Conservation (phyloP, 805 yeast genomes). For the Teunomyces pallodes region DNA sequence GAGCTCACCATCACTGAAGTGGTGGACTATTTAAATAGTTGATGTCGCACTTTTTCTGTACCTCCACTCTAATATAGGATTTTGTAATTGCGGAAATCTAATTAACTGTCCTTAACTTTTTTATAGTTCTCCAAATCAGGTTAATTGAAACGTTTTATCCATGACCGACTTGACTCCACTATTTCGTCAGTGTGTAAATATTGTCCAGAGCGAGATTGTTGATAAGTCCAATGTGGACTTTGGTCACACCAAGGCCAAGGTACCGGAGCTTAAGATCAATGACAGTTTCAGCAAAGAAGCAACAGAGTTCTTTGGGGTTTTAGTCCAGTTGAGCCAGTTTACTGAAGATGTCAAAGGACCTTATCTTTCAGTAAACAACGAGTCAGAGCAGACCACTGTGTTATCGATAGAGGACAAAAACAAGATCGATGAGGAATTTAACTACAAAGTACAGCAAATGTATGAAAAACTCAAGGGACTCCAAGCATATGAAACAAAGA, state of each 20-base stretch:
- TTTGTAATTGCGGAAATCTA: too few relatives aligned
- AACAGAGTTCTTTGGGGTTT: constrained; percentile 28
- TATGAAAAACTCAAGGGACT: constrained; percentile 49
- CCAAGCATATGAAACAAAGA: constrained; percentile 50
- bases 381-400: constrained; percentile 9
- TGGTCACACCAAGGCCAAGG: constrained; percentile 5
- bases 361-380: constrained; percentile 28
- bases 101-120: too few relatives aligned
- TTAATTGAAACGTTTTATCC: neutral
- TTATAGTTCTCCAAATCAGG: neutral
- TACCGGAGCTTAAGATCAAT: constrained; percentile 13
- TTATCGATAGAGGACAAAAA: constrained; percentile 51
- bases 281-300: constrained; percentile 46
- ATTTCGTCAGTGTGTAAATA: constrained; percentile 45
- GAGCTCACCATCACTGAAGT: constrained; percentile 21
- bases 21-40: constrained; percentile 28
- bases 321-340: constrained; percentile 32
- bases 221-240: constrained; percentile 5
- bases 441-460: constrained; percentile 49
- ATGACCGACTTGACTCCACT: constrained; percentile 52
- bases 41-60: neutral
- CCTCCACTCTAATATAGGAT: neutral
- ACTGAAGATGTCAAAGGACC: constrained; percentile 30
- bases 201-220: constrained; percentile 36
- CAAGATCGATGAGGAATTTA: constrained; percentile 53